These are phyloP conservation scores for Trichosanthes truncata DNA, from an alignment of 306 rosid species.

Conservation along the genomic window DNA sequence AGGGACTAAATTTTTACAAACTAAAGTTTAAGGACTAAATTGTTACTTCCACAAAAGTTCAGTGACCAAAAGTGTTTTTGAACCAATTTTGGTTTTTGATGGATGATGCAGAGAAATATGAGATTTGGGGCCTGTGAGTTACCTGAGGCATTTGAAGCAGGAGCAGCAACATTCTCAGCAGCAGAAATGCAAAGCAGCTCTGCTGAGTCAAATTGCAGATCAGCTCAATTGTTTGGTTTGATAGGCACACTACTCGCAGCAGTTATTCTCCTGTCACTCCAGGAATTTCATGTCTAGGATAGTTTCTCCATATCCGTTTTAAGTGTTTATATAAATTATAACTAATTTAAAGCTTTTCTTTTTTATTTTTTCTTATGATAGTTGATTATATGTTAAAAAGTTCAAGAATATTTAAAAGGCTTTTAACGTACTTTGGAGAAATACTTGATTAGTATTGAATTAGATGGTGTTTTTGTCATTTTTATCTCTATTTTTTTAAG, in stretches of 20 bases:
- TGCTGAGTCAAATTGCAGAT: conserved; percentile 21
- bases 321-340: neutral
- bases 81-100: neutral
- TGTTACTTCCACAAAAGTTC: too few species aligned
- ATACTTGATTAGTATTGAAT: too few species aligned
- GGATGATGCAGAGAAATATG: conserved; percentile 42
- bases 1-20: too few species aligned
- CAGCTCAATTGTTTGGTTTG: conserved; percentile 18
- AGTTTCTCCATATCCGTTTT: neutral
- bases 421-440: too few species aligned
- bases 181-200: conserved; percentile 7
- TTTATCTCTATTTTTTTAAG: too few species aligned
- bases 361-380: neutral
- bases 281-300: neutral
- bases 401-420: too few species aligned
- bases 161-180: neutral
- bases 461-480: too few species aligned
- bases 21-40: too few species aligned
- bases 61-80: too few species aligned
- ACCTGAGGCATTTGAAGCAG: conserved; percentile 31
- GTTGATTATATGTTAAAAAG: neutral
- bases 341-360: neutral
- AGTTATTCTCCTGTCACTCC: conserved; percentile 18
- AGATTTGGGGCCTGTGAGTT: conserved; percentile 43
- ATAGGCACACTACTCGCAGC: conserved; percentile 12